Evolutionary conservation across 2,329 filamentous ascomycete genomes (phyloP).

Genomic region (Catunica adiposa): DNA sequence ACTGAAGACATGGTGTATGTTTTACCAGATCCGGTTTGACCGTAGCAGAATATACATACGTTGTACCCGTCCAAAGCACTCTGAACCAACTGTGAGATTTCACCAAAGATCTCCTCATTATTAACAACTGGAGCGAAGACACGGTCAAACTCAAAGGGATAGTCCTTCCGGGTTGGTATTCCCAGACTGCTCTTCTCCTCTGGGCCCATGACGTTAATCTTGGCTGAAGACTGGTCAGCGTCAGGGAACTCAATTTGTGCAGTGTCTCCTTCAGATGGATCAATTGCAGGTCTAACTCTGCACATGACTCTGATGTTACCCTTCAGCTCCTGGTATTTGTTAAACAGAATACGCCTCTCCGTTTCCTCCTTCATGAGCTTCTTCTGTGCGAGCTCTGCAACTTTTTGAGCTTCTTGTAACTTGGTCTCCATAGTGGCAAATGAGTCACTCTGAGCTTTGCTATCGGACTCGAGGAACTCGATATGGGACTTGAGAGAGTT

Average conservation of each 20-base stretch:
- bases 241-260: constrained; percentile 70
- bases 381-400: constrained; percentile 53
- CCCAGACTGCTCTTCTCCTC: constrained; percentile 72
- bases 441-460: constrained; percentile 71
- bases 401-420: constrained; percentile 58
- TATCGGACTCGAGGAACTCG: constrained; percentile 78
- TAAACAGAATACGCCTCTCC: constrained; percentile 78
- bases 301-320: constrained; percentile 98
- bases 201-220: constrained; percentile 68
- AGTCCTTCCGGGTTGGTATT: constrained; percentile 58
- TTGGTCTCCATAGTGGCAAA: constrained; percentile 68
- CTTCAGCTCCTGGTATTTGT: constrained; percentile 93
- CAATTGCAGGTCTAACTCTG: constrained; percentile 64
- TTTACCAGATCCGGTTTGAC: constrained; percentile 92
- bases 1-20: constrained; percentile 85
- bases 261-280: constrained; percentile 40
- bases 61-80: constrained; percentile 95
- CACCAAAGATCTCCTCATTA: constrained; percentile 81
- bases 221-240: constrained; percentile 59
- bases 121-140: constrained; percentile 66
- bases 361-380: constrained; percentile 87
- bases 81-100: constrained; percentile 93
- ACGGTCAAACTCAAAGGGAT: constrained; percentile 81
- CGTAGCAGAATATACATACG: constrained; percentile 97
- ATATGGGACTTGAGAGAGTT: constrained; percentile 66